Percentiles rank a stretch among this genome's conserved stretches.
Evolutionary conservation across 177 flowering plant species (phyloP).

Genomic region (Vitis hybrid): DNA sequence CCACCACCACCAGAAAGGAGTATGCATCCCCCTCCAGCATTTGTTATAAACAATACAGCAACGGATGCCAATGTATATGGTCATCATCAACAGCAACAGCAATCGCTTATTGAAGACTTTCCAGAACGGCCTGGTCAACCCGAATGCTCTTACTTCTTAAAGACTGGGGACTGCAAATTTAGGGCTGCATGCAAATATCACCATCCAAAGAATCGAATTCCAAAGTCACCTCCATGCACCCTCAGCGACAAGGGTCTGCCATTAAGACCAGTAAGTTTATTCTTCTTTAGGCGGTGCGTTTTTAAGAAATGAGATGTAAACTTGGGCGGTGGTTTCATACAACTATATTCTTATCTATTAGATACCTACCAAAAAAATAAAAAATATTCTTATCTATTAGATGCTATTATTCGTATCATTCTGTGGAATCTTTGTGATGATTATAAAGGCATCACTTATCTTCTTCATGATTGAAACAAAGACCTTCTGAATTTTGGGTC

Average conservation of each 20-base stretch:
- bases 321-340: background rate
- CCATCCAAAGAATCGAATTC: conserved; percentile 69
- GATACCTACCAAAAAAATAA: too few species aligned
- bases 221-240: conserved; percentile 36
- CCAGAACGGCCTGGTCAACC: conserved; percentile 94
- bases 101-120: conserved; percentile 50
- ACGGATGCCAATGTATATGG: conserved; percentile 30
- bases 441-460: too few species aligned
- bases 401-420: too few species aligned
- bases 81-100: conserved; percentile 35
- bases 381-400: too few species aligned
- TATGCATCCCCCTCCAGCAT: conserved; percentile 41
- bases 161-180: conserved; percentile 90
- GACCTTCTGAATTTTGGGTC: background rate
- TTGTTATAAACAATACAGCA: conserved; percentile 33
- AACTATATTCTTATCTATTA: background rate
- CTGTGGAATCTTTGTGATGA: too few species aligned
- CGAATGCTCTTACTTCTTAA: conserved; percentile 79
- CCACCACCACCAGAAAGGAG: conserved; percentile 37
- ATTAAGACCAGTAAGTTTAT: conserved; percentile 83
- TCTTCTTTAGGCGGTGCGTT: background rate
- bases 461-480: background rate
- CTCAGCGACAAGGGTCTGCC: conserved; percentile 88
- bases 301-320: background rate
- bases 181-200: conserved; percentile 76